Base-by-base conservation (phyloP, 176 grass and related monocot genomes). In the Aegilops bicornis region DNA sequence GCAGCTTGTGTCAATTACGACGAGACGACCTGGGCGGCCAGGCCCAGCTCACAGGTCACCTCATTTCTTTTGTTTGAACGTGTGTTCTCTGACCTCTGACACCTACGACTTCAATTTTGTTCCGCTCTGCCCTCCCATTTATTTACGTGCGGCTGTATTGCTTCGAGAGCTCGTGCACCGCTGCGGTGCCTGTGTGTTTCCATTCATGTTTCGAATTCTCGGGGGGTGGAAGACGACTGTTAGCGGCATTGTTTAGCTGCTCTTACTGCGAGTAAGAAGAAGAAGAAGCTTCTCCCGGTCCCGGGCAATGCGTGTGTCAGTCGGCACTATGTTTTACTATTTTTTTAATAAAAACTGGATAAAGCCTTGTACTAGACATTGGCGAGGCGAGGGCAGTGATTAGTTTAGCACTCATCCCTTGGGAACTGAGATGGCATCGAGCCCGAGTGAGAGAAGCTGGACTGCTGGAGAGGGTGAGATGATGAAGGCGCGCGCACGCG, bases 61-160 rank as follows among this genome's bases (percentile, higher is more conserved):
- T 42, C 31, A 14, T 19, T 72, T 40, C 27, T 52, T 52, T 43
- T 43, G 45, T 77, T 56, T 76, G 73, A 76, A 76, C 47, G 33
- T 8, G 48, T 60, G 84, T 33, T 58, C 54, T 52, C 79, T 79
- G 73, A 90, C 72, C 24, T 78, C 43, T 78, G 56, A 74, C 68
- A 17, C 56, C 19, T 43, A 39, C 58, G 80, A 83, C 84, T 29
- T 64, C 58, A 66, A 58, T 60, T 87, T 84, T 84, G 80, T 84
- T 70, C 80, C 5, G 36, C n/a, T 65, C 64, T 60, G 61, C 73
- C 45, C 72, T 24, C 43, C 13, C 10, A 8, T 27, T 31, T 52
- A 27, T 76, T 30, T 76, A 76, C 24, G 24, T 31, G 43, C 43
- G 1, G 14, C 15, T 76, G 42, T 19, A 30, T 52, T 20, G 45